phyloP scores from a whole-genome alignment of 441 rosid species.

The Pelargonium myrrhifolium region DNA sequence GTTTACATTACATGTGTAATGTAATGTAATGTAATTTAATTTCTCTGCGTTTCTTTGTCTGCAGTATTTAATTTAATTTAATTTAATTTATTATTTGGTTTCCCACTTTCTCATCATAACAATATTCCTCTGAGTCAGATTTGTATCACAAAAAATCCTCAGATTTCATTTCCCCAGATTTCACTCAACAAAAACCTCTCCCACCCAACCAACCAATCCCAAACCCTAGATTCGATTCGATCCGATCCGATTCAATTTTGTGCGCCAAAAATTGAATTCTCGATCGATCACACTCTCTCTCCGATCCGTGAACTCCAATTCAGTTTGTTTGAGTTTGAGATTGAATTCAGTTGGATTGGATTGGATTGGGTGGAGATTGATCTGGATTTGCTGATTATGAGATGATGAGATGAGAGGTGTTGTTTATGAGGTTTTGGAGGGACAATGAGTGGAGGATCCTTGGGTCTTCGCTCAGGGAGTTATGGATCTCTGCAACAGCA shows the following conservation, averaged over 20 bases:
- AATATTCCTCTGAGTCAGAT: slow-evolving; percentile 3
- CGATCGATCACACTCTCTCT: not conserved
- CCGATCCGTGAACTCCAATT: not conserved
- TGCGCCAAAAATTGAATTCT: not conserved
- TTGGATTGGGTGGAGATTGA: not conserved
- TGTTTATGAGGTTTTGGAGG: slow-evolving; percentile 24
- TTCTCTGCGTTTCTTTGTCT: no score
- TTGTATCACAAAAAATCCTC: not conserved
- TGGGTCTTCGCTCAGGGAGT: slow-evolving; percentile 90
- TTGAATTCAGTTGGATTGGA: not conserved
- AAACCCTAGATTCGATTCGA: not conserved
- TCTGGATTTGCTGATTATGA: no score
- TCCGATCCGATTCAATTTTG: not conserved
- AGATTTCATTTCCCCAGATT: not conserved
- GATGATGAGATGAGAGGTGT: slow-evolving; percentile 49
- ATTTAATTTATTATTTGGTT: not conserved
- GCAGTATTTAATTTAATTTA: no score
- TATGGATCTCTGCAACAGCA: slow-evolving; percentile 80
- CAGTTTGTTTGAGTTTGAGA: not conserved
- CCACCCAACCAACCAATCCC: not conserved
- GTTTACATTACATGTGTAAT: no score
- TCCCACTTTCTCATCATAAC: not conserved
- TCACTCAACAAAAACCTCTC: not conserved
- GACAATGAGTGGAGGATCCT: slow-evolving; percentile 67
- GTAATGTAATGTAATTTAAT: no score